Evolutionary conservation across 139 green algal genomes (phyloP).

Genomic region (Micractinium conductrix): DNA sequence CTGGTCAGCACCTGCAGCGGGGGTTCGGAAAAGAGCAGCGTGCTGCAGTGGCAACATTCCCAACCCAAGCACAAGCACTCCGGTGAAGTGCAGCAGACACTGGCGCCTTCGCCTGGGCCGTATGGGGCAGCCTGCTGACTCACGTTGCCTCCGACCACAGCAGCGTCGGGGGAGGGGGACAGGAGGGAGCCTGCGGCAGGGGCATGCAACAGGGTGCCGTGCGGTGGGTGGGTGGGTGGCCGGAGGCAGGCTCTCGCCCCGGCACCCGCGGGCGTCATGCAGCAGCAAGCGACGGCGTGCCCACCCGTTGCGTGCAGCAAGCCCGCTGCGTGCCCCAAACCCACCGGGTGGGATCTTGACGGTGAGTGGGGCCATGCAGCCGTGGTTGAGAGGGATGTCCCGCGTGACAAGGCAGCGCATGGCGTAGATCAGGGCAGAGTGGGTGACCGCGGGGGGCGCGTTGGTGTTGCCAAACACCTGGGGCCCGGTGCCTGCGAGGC

Average conservation of each 20-base stretch:
- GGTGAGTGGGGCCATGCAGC: conserved; percentile 81
- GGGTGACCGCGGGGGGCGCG: conserved; percentile 90
- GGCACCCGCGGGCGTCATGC: neutral
- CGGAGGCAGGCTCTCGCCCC: neutral
- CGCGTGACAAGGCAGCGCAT: conserved; percentile 88
- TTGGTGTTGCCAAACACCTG: conserved; percentile 97
- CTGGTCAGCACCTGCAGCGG: too few relatives aligned
- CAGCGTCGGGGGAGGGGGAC: conserved; percentile 61
- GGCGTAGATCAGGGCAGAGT: conserved; percentile 95
- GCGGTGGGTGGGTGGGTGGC: too few relatives aligned
- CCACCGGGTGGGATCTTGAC: conserved; percentile 66
- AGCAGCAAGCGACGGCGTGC: neutral
- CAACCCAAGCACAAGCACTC: too few relatives aligned
- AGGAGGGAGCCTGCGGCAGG: conserved; percentile 36
- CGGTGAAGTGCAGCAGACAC: too few relatives aligned
- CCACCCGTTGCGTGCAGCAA: too few relatives aligned
- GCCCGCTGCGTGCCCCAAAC: neutral
- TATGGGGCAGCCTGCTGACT: too few relatives aligned
- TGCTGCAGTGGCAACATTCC: too few relatives aligned
- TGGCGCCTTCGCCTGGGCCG: too few relatives aligned
- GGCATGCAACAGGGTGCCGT: neutral
- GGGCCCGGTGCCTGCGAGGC: conserved; percentile 59
- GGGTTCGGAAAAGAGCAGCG: too few relatives aligned
- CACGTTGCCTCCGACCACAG: conserved; percentile 97
- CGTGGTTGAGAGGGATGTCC: conserved; percentile 96